Conservation (phyloP, 129 eudicot species). For the Ambrosia trifida region DNA sequence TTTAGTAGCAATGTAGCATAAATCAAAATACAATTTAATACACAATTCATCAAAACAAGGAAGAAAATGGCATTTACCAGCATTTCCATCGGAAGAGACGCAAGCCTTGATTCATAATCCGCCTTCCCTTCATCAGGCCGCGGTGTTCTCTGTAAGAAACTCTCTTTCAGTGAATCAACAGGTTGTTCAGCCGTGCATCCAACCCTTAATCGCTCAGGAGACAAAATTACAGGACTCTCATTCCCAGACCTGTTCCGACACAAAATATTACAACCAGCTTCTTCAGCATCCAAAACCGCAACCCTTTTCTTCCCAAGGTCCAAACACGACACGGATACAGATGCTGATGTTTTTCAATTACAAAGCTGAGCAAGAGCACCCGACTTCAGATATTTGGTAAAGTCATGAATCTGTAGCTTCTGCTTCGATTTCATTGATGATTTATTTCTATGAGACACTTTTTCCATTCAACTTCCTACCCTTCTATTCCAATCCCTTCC, state of each 20-base stretch:
- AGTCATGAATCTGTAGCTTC: constrained; percentile 46
- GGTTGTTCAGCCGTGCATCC: constrained; percentile 32
- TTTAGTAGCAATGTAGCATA: neutral
- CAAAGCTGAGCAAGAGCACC: constrained; percentile 93
- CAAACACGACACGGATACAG: constrained; percentile 44
- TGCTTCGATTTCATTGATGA: constrained; percentile 48
- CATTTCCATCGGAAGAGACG: constrained; percentile 67
- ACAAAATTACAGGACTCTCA: constrained; percentile 39
- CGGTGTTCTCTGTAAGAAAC: constrained; percentile 52
- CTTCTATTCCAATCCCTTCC: neutral
- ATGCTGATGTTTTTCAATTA: constrained; percentile 44
- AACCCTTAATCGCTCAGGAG: constrained; percentile 52
- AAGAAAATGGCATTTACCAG: constrained; percentile 51
- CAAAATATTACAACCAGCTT: constrained; percentile 17
- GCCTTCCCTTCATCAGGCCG: constrained; percentile 37
- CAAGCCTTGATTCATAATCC: constrained; percentile 61
- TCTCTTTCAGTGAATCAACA: constrained; percentile 30
- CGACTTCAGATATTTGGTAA: constrained; percentile 66
- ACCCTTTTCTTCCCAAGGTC: constrained; percentile 82
- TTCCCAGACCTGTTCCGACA: constrained; percentile 14
- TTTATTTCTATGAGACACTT: constrained; percentile 58
- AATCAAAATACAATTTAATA: neutral
- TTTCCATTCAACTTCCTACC: constrained; percentile 51
- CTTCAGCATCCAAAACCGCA: constrained; percentile 47
- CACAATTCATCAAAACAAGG: neutral